Evolutionary conservation across 495 filamentous ascomycete genomes (phyloP).

Genomic region (Penicillium coprophilum): DNA sequence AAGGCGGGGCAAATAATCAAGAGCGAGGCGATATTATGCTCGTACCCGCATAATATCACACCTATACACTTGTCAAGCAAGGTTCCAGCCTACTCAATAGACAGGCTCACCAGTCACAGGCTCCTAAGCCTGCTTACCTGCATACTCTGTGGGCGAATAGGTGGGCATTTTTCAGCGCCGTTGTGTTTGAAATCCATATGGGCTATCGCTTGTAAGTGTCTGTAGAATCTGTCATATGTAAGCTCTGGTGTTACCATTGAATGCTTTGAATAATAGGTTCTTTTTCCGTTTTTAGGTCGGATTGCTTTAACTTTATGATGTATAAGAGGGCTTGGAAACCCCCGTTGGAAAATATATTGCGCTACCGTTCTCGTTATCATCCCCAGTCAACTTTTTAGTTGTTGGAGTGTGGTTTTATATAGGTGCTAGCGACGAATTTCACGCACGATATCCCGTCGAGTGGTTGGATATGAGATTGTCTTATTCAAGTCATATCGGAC

Average conservation of each 20-base stretch:
- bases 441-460: not conserved
- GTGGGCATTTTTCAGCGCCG: not conserved
- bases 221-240: not conserved
- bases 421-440: not conserved
- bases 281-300: not conserved
- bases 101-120: not conserved
- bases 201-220: not conserved
- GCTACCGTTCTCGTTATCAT: not conserved
- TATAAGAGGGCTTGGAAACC: conserved; percentile 3
- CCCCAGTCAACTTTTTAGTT: not conserved
- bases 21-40: not conserved
- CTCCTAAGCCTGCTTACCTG: conserved; percentile 4
- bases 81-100: not conserved
- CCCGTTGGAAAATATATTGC: conserved; percentile 2
- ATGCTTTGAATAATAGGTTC: too few relatives aligned
- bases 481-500: not conserved
- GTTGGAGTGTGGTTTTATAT: not conserved
- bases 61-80: not conserved
- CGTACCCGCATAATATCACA: conserved; percentile 1
- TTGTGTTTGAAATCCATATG: not conserved
- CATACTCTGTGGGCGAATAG: not conserved
- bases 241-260: not conserved
- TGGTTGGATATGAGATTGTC: not conserved
- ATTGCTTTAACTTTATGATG: not conserved
- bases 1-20: not conserved